Evolutionary conservation across 371 early-diverging fungal species (phyloP).

Genomic region (Amoeboaphelidium occidentale): DNA sequence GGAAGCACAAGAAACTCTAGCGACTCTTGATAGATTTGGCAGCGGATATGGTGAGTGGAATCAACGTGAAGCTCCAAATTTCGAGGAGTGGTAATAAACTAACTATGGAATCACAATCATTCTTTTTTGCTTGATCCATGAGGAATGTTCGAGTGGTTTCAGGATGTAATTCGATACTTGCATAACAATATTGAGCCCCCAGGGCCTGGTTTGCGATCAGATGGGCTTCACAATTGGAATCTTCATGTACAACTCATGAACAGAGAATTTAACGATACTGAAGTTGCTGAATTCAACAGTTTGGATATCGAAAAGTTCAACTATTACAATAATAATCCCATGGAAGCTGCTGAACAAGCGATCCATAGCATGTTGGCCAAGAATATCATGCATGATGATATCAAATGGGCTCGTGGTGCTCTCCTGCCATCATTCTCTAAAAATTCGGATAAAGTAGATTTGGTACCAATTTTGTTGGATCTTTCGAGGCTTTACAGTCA

Average conservation of each 20-base stretch:
- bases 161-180: no score
- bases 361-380: background rate
- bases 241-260: no score
- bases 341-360: background rate
- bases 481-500: no score
- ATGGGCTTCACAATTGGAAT: no score
- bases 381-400: background rate
- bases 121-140: no score
- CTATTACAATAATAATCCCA: background rate
- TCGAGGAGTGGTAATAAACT: no score
- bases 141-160: no score
- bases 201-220: no score
- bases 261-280: background rate
- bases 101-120: no score
- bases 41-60: conserved; percentile 54
- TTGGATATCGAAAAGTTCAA: background rate
- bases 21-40: conserved; percentile 53
- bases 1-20: conserved; percentile 14
- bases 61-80: no score
- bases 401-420: background rate
- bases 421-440: background rate
- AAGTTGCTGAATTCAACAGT: background rate
- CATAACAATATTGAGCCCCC: no score
- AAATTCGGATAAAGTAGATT: background rate
- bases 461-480: background rate